Evolutionary conservation across 495 filamentous ascomycete species (phyloP).

Genomic region (Hyaloscypha finlandica): DNA sequence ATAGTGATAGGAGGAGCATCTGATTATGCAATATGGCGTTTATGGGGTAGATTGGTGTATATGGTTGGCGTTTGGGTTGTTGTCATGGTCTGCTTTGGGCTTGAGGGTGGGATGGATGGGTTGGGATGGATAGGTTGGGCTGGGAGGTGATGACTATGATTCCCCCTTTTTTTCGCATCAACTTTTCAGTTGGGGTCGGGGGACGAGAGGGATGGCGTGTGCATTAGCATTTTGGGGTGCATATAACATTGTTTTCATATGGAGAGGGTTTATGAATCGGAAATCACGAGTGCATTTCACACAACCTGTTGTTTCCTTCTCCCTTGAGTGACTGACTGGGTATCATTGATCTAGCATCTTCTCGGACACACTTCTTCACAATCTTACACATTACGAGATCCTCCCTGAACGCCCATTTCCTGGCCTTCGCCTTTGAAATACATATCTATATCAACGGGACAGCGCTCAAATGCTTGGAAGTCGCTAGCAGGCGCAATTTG

Average conservation of each 20-base stretch:
- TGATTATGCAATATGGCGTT: neutral
- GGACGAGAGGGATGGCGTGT: neutral
- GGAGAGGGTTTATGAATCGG: neutral
- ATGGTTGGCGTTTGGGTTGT: neutral
- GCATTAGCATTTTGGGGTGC: neutral
- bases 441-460: neutral
- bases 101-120: neutral
- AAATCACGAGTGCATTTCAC: neutral
- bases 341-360: slow-evolving; percentile 15
- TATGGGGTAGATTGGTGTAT: neutral
- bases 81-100: neutral
- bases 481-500: neutral
- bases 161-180: slow-evolving; percentile 11
- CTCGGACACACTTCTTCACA: slow-evolving; percentile 1
- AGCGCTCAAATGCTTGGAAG: too few relatives aligned
- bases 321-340: neutral
- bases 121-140: neutral
- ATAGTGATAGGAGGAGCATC: slow-evolving; percentile 1
- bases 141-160: slow-evolving; percentile 16
- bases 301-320: neutral
- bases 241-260: neutral
- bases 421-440: neutral
- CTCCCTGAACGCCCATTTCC: neutral
- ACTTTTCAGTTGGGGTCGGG: neutral
- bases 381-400: neutral